phyloP scores from a whole-genome alignment of 2,329 filamentous ascomycete species.

The Colletotrichum tabaci region DNA sequence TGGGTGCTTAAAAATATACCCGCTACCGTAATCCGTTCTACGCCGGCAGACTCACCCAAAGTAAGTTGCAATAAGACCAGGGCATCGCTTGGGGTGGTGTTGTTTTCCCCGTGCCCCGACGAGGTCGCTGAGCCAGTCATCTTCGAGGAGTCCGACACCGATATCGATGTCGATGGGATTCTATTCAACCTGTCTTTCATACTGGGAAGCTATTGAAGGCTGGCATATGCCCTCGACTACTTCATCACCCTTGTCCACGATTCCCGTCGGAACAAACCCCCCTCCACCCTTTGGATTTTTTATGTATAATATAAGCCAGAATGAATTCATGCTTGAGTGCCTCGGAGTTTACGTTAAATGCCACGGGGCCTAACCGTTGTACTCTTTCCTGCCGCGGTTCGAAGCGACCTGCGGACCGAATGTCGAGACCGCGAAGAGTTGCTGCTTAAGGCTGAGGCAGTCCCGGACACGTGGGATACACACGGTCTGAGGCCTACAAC shows the following conservation, averaged over 20 bases:
- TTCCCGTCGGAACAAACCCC: conserved; percentile 43
- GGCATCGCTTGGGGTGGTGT: conserved; percentile 46
- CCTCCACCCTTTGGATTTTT: conserved; percentile 18
- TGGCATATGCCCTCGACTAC: conserved; percentile 38
- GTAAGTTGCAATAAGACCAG: conserved; percentile 44
- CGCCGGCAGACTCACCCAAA: conserved; percentile 45
- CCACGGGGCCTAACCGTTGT: conserved; percentile 38
- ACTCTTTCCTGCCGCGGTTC: conserved; percentile 44
- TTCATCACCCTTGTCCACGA: conserved; percentile 46
- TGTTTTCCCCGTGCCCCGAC: conserved; percentile 45
- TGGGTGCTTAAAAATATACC: conserved; percentile 44
- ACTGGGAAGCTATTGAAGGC: conserved; percentile 45
- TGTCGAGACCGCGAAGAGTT: conserved; percentile 43
- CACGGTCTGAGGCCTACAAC: background rate
- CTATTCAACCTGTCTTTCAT: conserved; percentile 43
- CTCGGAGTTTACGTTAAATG: conserved; percentile 44
- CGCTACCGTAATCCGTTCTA: conserved; percentile 46
- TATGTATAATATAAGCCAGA: conserved; percentile 10
- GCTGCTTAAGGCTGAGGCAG: conserved; percentile 46
- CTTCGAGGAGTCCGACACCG: conserved; percentile 45
- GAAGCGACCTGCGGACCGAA: conserved; percentile 44
- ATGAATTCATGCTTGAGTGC: conserved; percentile 43
- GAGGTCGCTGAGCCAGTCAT: conserved; percentile 49
- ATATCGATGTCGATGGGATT: conserved; percentile 47
- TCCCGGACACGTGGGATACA: conserved; percentile 37